Evolutionary conservation across 176 grass and related monocot genomes (phyloP), one percentile per base, ranked within the genome.

Genomic region (Melocanna baccifera): DNA sequence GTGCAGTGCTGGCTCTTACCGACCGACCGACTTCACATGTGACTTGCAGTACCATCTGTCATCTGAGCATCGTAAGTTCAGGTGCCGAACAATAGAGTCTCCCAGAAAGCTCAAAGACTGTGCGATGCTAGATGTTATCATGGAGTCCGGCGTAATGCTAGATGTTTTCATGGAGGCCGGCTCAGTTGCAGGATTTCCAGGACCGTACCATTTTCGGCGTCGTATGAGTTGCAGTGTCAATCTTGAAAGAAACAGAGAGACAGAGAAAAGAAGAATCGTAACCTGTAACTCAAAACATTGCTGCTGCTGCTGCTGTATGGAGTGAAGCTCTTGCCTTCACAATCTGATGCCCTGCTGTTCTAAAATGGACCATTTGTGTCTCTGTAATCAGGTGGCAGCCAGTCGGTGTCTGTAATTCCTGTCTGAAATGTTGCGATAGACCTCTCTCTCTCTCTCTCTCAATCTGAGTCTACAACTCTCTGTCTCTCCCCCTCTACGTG

Each of bases 381-480:
- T 47, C 63, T 70, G 42, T 51, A 83, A 62, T 13, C 77, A 81
- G 68, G 77, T 74, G 85, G 47, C 26, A 26, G 18, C 20, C 5
- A 4, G 47, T 67, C 59, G 7, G 77, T 42, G 9, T 79, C 75
- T 40, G 22, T 26, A 61, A 39, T 12, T 85, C 63, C 25, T 30
- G 32, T 4, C 43, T 9, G 42, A 39, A 50, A 36, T 53, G 32
- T 23, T 18, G 43, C 37, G 71, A 51, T 47, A 53, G 14, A 79
- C 61, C 16, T 5, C 18, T 13, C 4, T 13, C 48, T 5, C 19
- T 25, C 77, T 20, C 45, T 2, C 26, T 48, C 59, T 64, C 19
- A 13, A 2, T 67, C 47, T 8, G 32, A 34, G 34, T 34, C 79
- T 69, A 20, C 79, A 9, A 64, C 36, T 53, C 25, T 41, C 6